Base-by-base conservation (phyloP, 75 land plant genomes). In the Sequoia sempervirens region DNA sequence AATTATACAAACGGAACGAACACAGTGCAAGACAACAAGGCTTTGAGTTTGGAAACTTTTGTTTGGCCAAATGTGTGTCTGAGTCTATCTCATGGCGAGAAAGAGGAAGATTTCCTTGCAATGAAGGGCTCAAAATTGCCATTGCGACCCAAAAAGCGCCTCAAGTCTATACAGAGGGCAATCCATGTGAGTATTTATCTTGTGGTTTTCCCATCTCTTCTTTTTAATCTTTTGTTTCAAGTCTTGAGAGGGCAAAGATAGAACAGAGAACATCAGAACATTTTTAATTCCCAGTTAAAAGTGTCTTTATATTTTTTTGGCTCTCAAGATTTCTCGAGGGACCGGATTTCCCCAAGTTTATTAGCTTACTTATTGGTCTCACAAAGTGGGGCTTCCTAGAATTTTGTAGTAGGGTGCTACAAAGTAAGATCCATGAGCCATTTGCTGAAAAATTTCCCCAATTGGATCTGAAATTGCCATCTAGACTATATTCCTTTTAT, bases 41-140 rank as follows among this genome's bases (percentile, higher is more conserved):
- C 23, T 10, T 17, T 28, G 20, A 53, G 36, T 45, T 32, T 46
- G 4, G 82, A 81, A 26, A 10, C 61, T 30, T 81, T 81, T 46
- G 64, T 81, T 87, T 90, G 89, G 81, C 97, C 99, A 5, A 96
- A 93, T 81, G 88, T 96, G 58, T 75, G 80, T 68, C 90, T 96
- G 56, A 82, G 91, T 14, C 81, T 96, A 61, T 90, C 97, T 0
- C 93, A 89, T 79, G 89, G 89, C 84, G 97, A 95, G 87, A 96
- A 93, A 80, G 99, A 95, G 83, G 96, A 96, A 72, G 98, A 96
- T 84, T 96, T 95, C 85, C 80, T 92, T 87, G 94, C 89, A 30
- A 88, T 96, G 70, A 95, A 95, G 85, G 97, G 99, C 2, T 88
- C 93, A 41, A 95, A 91, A 87, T 93, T 95, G 9, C 96, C 99